Evolutionary conservation across 257 asterid species (phyloP).

Genomic region (Solanum pennellii): DNA sequence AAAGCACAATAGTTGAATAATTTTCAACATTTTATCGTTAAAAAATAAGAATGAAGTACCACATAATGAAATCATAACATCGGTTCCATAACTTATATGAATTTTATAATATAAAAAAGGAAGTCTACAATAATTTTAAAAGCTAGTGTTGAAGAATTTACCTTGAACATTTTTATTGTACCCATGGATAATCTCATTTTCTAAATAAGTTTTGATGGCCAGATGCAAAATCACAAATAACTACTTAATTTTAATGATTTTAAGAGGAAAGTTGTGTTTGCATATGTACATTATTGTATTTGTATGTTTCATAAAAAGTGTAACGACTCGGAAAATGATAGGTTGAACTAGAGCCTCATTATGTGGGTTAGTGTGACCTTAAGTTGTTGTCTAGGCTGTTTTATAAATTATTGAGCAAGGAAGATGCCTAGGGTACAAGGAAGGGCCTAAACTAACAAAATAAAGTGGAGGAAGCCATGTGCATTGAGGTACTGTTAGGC

Average conservation of each 20-base stretch:
- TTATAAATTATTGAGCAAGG: too few relatives aligned
- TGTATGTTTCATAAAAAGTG: too few relatives aligned
- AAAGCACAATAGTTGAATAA: neutral
- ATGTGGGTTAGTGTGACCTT: too few relatives aligned
- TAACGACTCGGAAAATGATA: too few relatives aligned
- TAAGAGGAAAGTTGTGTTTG: too few relatives aligned
- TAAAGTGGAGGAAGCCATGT: too few relatives aligned
- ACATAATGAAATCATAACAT: neutral
- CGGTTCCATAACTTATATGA: neutral
- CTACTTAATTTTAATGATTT: neutral
- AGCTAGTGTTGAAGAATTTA: neutral
- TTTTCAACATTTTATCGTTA: neutral
- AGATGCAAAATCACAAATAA: neutral
- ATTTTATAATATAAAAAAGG: neutral
- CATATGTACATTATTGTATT: neutral
- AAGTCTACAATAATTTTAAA: neutral
- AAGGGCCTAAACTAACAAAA: too few relatives aligned
- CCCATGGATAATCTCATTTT: neutral
- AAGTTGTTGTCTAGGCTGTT: too few relatives aligned
- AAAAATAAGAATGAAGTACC: too few relatives aligned
- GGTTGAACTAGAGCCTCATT: too few relatives aligned
- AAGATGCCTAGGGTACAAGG: too few relatives aligned
- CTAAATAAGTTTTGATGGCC: neutral
- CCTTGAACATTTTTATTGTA: neutral
- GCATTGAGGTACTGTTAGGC: too few relatives aligned